Base-by-base conservation (phyloP, 768 basidiomycete genomes). In the Leccinum boreale region DNA sequence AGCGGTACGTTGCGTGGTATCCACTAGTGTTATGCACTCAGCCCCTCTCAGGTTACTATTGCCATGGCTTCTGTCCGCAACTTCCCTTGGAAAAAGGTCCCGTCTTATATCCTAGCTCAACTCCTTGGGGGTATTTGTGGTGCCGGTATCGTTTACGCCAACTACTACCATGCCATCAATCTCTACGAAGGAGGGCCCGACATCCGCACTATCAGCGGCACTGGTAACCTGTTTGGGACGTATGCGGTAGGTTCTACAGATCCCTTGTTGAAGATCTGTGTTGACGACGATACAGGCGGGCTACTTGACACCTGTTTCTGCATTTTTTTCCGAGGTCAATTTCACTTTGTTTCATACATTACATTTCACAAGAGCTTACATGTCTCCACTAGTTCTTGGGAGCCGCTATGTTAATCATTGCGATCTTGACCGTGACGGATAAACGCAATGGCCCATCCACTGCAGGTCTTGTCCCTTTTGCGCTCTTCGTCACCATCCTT, bases 81-180 rank as follows among this genome's bases (percentile, higher is more conserved):
- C 49, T 92, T 93, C 71, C 89, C 91, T 1, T 88, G 88, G 86
- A 79, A 78, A 63, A 92, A 92, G 68, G 91, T 91, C 0, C 91
- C 91, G 0, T 78, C 62, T 21, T 91, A 85, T 68, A 80, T 88
- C 46, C 65, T 83, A 50, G 80, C 85, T 0, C 88, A 90, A 67
- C 57, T 86, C 17, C 67, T 89, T 52, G 88, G 87, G 17, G 86
- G 73, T 3, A 62, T 86, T 29, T 75, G 79, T 46, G 88, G 85
- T n/a, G 80, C 81, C 12, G 80, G 79, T 1, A 66, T 85, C 45
- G 70, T 83, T 29, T 89, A 87, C 61, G 86, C 77, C 5, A 84
- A 85, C 62, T 89, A 87, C 65, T 79, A 81, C 64, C 82, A 85
- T 69, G 86, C 85, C n/a, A 85, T 90, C 65, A 79, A 86, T 63